Evolutionary conservation across 768 basidiomycete genomes (phyloP), one percentile per base, ranked within the genome.

Genomic region (Psilocybe cyanescens): DNA sequence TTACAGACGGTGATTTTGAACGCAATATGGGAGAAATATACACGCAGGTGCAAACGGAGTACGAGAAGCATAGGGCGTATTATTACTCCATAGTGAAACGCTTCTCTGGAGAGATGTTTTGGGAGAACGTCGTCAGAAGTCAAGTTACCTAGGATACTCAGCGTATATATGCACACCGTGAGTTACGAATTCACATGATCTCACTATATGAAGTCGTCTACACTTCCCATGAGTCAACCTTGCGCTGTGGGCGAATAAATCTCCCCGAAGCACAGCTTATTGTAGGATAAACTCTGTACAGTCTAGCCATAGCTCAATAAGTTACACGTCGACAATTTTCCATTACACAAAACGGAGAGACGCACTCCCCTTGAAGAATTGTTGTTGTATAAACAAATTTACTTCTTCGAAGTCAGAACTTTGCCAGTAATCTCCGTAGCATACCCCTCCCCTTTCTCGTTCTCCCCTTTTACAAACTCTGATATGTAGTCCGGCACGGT

Each of bases 21-120:
- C 19, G 53, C 29, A 45, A 53, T 33, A 31, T 61, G 33, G 54
- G 44, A 9, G 57, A 47, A 28, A 64, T 54, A 33, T 67, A 65
- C 45, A 47, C 46, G n/a, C n/a, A 45, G 16, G 57, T 69, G 16
- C 41, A 59, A 35, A 28, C 49, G 7, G 59, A 69, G 19, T 69
- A 69, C 41, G 66, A 64, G 48, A 65, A 60, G 12, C 35, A 69
- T 37, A 57, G 62, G 48, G 24, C 11, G 41, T 67, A 67, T 48
- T 65, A 63, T 46, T 69, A 69, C 55, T 58, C 57, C 16, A 39
- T 58, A 8, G 64, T 65, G 14, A 55, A 57, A 48, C 58, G 64
- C 16, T 65, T 65, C 47, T 44, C 52, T 28, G 64, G 55, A 4
- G 60, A 61, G 31, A 14, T 30, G 16, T 65, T 65, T 28, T 65